Conservation (phyloP, 1,284 basidiomycete species). For the Fomitopsis palustris region DNA sequence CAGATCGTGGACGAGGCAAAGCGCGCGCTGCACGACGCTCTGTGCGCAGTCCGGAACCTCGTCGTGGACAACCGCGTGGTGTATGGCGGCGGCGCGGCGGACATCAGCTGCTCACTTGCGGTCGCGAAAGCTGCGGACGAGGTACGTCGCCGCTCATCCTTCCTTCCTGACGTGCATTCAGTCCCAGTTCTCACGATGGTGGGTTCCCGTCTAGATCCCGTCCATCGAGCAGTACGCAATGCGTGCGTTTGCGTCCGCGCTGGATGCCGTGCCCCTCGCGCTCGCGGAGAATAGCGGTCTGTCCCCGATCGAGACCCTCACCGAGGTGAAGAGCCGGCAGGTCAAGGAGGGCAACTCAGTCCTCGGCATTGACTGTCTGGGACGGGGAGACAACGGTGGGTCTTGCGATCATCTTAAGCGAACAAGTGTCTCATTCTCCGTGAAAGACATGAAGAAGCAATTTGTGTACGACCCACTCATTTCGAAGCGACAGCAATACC, state of each 20-base stretch:
- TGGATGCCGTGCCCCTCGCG: constrained; percentile 92
- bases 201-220: constrained; percentile 60
- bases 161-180: background rate
- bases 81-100: constrained; percentile 96
- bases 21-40: constrained; percentile 94
- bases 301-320: constrained; percentile 93
- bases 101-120: constrained; percentile 93
- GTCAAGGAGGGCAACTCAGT: constrained; percentile 84
- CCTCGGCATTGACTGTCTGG: constrained; percentile 93
- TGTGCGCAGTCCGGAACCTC: constrained; percentile 95
- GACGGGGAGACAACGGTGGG: constrained; percentile 81
- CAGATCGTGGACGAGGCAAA: constrained; percentile 99
- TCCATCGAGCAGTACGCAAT: constrained; percentile 99
- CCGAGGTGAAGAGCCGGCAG: constrained; percentile 93
- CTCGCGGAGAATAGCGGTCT: constrained; percentile 97
- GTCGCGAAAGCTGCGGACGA: constrained; percentile 94
- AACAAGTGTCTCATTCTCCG: background rate
- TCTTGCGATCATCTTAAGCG: constrained; percentile 4
- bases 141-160: constrained; percentile 36
- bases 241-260: constrained; percentile 93
- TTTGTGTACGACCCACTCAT: constrained; percentile 97
- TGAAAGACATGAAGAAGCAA: constrained; percentile 93
- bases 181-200: background rate
- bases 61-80: constrained; percentile 96
- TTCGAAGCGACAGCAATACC: constrained; percentile 95